These are phyloP conservation scores for Didymella sp. DNA, from an alignment of 2,329 filamentous ascomycete genomes.

Conservation along the genomic window DNA sequence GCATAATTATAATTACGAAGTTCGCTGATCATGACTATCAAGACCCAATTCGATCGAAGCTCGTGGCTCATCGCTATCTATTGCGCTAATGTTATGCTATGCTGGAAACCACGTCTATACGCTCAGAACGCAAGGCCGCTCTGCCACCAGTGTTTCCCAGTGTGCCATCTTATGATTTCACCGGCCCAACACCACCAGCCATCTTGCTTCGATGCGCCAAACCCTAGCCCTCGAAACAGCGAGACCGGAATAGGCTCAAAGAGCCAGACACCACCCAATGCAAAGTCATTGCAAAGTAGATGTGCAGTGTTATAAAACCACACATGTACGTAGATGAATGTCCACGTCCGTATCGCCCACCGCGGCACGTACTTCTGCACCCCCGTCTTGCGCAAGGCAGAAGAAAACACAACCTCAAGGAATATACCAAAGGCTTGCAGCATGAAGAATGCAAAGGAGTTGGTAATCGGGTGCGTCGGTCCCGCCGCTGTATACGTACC, in stretches of 20 bases:
- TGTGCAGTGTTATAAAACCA: constrained; percentile 75
- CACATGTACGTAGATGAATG: constrained; percentile 65
- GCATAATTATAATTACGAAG: background rate
- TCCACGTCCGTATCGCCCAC: constrained; percentile 60
- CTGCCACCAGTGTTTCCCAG: constrained; percentile 69
- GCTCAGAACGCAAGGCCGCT: constrained; percentile 57
- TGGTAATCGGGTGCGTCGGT: constrained; percentile 55
- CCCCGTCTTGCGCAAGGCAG: constrained; percentile 44
- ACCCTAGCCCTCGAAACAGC: constrained; percentile 68
- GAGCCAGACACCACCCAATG: constrained; percentile 76
- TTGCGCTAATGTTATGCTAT: background rate
- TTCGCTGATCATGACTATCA: background rate
- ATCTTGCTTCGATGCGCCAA: constrained; percentile 64
- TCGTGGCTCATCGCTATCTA: background rate
- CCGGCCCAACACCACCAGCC: constrained; percentile 72
- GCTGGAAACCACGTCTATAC: background rate
- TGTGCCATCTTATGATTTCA: constrained; percentile 64
- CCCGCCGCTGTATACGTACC: constrained; percentile 74
- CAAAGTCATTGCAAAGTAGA: constrained; percentile 78
- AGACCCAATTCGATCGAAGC: background rate
- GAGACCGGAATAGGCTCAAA: constrained; percentile 84
- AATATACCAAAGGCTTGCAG: constrained; percentile 71
- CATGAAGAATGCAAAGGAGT: constrained; percentile 72
- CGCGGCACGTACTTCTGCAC: constrained; percentile 52
- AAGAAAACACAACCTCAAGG: constrained; percentile 55